Evolutionary conservation across 139 green algal genomes (phyloP), one percentile per base, ranked within the genome.

Genomic region (Chlamydomonas schloesseri): DNA sequence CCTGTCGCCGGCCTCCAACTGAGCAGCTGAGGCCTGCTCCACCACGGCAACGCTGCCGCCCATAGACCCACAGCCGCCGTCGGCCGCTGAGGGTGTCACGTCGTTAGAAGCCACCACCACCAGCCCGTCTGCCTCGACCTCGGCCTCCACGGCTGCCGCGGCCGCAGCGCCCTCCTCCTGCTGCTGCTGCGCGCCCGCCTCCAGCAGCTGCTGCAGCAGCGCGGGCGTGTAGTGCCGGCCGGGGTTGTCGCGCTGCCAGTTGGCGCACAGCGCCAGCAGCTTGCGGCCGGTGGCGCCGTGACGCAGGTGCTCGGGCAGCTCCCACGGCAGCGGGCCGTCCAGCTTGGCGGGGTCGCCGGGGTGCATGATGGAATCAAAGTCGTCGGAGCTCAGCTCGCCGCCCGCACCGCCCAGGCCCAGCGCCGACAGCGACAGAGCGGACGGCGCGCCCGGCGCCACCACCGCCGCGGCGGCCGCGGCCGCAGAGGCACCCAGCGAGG

Each of bases 301-400:
- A 29, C 84, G 83, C n/a, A 92, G 71, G 34, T 86, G 76, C 62
- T 90, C 86, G 17, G 89, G 89, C 71, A 92, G 89, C 82, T 92
- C 89, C 88, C 88, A 91, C 28, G 88, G 88, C 82, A 92, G 86
- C 29, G 89, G 89, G 1, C 89, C 89, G 73, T 92, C 89, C 67
- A 92, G 89, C 82, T 92, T 92, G 46, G 62, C n/a, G 14, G 82
- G 67, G 57, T 77, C 75, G 20, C 85, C 82, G 3, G 89, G 89
- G 65, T 92, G 89, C 89, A 92, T 92, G 57, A 88, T 82, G 57
- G 68, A 29, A 17, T 90, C 84, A 67, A 90, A 92, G 53, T 71
- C 71, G 55, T 86, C 80, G 20, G 74, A 65, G n/a, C 46, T 84
- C 64, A 75, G 33, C 2, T n/a, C 60, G 18, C 15, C 76, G 24